Conservation (phyloP, 352 stramenopile genomes). For the Phytophthora ohioensis region DNA sequence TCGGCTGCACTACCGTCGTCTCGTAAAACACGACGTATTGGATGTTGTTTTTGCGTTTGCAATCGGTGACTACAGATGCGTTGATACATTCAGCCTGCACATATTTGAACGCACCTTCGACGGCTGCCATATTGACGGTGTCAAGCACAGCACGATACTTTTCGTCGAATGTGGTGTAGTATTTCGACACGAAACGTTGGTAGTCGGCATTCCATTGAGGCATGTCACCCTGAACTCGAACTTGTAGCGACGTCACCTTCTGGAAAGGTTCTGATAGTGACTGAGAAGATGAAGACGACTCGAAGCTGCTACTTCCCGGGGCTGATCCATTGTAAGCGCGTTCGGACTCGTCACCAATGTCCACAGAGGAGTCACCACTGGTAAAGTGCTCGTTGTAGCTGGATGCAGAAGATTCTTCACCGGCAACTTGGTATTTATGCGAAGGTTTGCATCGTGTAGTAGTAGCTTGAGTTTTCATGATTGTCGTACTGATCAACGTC, state of each 20-base stretch:
- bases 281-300: neutral
- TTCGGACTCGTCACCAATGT: neutral
- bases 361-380: neutral
- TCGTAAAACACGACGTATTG: conserved; percentile 74
- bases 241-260: conserved; percentile 57
- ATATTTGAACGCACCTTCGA: conserved; percentile 72
- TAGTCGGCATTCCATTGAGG: conserved; percentile 50
- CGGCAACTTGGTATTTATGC: conserved; percentile 6
- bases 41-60: conserved; percentile 67
- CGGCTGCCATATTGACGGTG: conserved; percentile 61
- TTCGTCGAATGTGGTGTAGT: conserved; percentile 49
- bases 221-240: conserved; percentile 59
- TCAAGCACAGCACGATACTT: conserved; percentile 55
- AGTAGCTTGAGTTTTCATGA: neutral
- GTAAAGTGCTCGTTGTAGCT: neutral
- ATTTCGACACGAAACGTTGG: conserved; percentile 47
- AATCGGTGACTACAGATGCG: conserved; percentile 42
- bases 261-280: conserved; percentile 30
- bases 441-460: conserved; percentile 6
- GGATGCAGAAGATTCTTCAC: neutral
- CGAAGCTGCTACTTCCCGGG: neutral
- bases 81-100: conserved; percentile 75
- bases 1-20: conserved; percentile 60
- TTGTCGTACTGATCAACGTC: neutral
- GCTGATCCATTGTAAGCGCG: neutral